Conservation (phyloP, 139 green algal genomes). For the Microglena sp. region DNA sequence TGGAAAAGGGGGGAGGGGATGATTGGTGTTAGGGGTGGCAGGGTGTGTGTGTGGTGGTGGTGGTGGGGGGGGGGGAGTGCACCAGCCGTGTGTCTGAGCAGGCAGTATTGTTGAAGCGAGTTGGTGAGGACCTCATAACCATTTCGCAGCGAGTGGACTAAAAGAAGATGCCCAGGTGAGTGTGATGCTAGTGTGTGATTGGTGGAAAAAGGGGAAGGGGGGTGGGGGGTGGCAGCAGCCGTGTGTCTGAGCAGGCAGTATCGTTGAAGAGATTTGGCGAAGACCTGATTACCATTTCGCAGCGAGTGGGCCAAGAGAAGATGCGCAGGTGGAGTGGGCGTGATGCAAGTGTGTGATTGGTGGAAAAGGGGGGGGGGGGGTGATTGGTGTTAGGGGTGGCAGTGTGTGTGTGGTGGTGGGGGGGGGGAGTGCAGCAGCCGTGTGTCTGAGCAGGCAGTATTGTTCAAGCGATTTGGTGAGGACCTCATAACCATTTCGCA, state of each 20-base stretch:
- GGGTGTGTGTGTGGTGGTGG: not conserved
- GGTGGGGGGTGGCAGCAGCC: too few species aligned
- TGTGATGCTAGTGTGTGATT: too few species aligned
- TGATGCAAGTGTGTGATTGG: too few species aligned
- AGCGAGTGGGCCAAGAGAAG: too few species aligned
- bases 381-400: too few species aligned
- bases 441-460: too few species aligned
- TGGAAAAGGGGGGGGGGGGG: too few species aligned
- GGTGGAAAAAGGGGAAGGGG: too few species aligned
- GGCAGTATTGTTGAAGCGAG: constrained; percentile 28
- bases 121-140: constrained; percentile 10
- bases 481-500: constrained; percentile 51
- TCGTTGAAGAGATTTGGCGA: too few species aligned
- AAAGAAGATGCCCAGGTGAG: not conserved
- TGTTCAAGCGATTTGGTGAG: constrained; percentile 42
- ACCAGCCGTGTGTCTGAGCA: not conserved
- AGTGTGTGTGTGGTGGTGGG: too few species aligned
- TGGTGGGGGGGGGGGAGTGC: not conserved
- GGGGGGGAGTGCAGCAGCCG: too few species aligned
- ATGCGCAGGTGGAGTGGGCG: not conserved
- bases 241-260: not conserved
- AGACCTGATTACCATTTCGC: not conserved
- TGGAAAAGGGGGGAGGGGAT: not conserved
- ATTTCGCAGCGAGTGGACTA: not conserved
- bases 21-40: too few species aligned